Conservation (phyloP, 805 yeast genomes). For the Monosporozyma siamensis region DNA sequence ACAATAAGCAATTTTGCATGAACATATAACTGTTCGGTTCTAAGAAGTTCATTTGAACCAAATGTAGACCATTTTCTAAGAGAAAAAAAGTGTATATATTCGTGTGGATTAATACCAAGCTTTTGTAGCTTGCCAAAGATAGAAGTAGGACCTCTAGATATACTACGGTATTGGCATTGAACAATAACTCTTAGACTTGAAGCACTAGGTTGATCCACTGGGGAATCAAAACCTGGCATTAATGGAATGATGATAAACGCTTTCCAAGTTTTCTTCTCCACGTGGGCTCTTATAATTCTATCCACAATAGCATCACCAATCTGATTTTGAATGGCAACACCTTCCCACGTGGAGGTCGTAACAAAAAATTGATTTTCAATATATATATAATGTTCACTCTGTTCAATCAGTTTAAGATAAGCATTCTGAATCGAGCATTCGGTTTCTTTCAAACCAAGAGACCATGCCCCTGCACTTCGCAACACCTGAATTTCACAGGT, state of each 20-base stretch:
- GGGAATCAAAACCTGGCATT: conserved; percentile 95
- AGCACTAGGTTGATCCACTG: conserved; percentile 88
- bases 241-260: conserved; percentile 88
- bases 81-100: conserved; percentile 85
- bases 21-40: conserved; percentile 85
- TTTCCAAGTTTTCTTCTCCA: conserved; percentile 70
- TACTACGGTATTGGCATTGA: conserved; percentile 93
- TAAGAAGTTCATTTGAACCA: conserved; percentile 62
- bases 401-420: conserved; percentile 79
- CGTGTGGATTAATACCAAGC: conserved; percentile 78
- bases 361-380: conserved; percentile 94
- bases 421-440: conserved; percentile 92
- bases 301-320: conserved; percentile 96
- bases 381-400: conserved; percentile 86
- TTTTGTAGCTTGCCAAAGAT: conserved; percentile 74
- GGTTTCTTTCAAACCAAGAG: conserved; percentile 73
- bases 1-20: conserved; percentile 89
- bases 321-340: conserved; percentile 72
- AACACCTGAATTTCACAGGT: conserved; percentile 87
- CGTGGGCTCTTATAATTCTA: conserved; percentile 81
- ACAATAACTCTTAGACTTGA: conserved; percentile 91
- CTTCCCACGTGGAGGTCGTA: conserved; percentile 80
- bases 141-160: conserved; percentile 80
- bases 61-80: conserved; percentile 92
- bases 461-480: conserved; percentile 90